These are phyloP conservation scores for Coniferiporia sulphurascens DNA, from an alignment of 1,284 basidiomycete species.

Conservation along the genomic window DNA sequence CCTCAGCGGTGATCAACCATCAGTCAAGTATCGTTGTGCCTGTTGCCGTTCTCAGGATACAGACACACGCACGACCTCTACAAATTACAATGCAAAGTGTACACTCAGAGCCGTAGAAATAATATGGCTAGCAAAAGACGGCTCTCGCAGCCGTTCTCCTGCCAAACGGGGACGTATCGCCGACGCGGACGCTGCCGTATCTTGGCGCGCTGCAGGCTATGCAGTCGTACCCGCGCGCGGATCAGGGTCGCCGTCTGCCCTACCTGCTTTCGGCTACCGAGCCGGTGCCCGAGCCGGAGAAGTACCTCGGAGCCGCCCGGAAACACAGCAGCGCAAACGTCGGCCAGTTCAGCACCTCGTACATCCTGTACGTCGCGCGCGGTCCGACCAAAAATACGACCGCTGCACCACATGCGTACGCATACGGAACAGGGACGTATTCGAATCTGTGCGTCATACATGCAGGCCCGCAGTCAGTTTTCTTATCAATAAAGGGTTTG, in stretches of 20 bases:
- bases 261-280: not conserved
- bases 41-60: too few relatives aligned
- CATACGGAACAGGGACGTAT: conserved; percentile 5
- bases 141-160: not conserved
- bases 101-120: not conserved
- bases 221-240: not conserved
- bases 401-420: conserved; percentile 13
- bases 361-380: conserved; percentile 20
- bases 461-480: not conserved
- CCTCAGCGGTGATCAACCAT: too few relatives aligned
- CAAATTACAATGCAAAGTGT: not conserved
- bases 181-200: not conserved
- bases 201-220: not conserved
- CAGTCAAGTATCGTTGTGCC: too few relatives aligned
- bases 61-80: too few relatives aligned
- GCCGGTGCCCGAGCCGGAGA: not conserved
- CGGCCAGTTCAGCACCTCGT: conserved; percentile 23
- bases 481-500: not conserved
- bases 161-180: not conserved
- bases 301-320: conserved; percentile 5
- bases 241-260: not conserved
- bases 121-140: not conserved
- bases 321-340: conserved; percentile 17
- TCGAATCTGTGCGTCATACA: not conserved
- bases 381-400: conserved; percentile 21